These are phyloP conservation scores for Amauroascus niger DNA, from an alignment of 2,329 filamentous ascomycete genomes.

Conservation along the genomic window DNA sequence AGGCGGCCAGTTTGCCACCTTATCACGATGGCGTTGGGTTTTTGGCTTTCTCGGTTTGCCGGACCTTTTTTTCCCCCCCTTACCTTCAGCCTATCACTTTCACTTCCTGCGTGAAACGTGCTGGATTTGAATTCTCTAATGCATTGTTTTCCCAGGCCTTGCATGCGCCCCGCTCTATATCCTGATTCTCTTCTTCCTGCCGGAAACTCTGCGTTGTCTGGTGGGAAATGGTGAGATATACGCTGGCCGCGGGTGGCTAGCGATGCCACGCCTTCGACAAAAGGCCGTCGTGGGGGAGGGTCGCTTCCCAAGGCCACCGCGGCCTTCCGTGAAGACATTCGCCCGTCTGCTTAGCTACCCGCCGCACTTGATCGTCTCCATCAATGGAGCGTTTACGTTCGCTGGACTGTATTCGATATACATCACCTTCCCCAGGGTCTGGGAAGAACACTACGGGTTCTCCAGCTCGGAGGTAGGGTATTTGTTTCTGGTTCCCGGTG, in stretches of 20 bases:
- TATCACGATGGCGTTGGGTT: conserved; percentile 22
- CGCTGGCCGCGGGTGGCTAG: background rate
- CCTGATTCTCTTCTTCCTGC: background rate
- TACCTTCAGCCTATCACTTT: too few species aligned
- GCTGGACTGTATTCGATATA: background rate
- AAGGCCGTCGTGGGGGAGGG: background rate
- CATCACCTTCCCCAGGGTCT: background rate
- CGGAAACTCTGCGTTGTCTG: background rate
- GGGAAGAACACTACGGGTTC: background rate
- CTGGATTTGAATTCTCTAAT: too few species aligned
- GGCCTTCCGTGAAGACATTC: background rate
- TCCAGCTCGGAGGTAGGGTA: background rate
- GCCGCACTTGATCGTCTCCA: background rate
- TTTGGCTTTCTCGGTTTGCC: conserved; percentile 12
- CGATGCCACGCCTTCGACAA: background rate
- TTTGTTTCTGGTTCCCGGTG: background rate
- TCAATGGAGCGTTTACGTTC: background rate
- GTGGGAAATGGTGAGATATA: background rate
- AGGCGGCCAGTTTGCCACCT: conserved; percentile 17
- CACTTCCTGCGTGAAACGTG: too few species aligned
- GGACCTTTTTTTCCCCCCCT: too few species aligned
- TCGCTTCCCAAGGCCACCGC: background rate
- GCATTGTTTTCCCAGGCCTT: background rate
- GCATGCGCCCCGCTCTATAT: background rate
- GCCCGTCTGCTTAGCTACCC: background rate